These are phyloP conservation scores for Ceratocystis cacaofunesta DNA, from an alignment of 2,329 filamentous ascomycete species.

Conservation along the genomic window DNA sequence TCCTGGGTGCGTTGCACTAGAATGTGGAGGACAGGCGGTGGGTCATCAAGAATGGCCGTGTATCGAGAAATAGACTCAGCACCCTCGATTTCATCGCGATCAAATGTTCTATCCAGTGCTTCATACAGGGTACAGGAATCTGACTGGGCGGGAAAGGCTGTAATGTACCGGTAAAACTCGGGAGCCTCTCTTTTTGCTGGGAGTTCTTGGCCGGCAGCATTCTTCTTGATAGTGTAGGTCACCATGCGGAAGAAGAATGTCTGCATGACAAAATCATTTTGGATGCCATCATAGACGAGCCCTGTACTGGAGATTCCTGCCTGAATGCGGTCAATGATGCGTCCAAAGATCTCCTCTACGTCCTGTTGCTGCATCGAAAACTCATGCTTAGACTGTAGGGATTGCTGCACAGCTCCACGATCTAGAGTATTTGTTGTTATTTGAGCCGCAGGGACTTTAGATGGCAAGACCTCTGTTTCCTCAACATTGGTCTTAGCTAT, in stretches of 20 bases:
- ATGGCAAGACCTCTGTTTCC: neutral
- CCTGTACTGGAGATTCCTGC: constrained; percentile 66
- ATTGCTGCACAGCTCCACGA: constrained; percentile 30
- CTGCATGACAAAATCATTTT: constrained; percentile 65
- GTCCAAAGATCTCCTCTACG: constrained; percentile 88
- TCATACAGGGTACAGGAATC: constrained; percentile 55
- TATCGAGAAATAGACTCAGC: constrained; percentile 44
- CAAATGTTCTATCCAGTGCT: constrained; percentile 73
- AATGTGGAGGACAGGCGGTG: constrained; percentile 77
- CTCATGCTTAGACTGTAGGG: constrained; percentile 25
- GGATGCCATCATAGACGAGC: constrained; percentile 51
- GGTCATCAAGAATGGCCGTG: constrained; percentile 50
- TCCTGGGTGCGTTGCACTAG: constrained; percentile 73
- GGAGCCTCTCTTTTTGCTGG: constrained; percentile 16
- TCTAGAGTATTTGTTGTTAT: constrained; percentile 6
- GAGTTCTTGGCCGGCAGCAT: constrained; percentile 21
- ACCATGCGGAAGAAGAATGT: constrained; percentile 49
- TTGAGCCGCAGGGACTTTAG: neutral
- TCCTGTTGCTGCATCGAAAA: constrained; percentile 54
- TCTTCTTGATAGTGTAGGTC: constrained; percentile 42
- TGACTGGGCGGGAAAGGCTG: constrained; percentile 39
- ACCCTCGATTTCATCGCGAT: constrained; percentile 58
- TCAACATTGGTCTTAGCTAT: neutral
- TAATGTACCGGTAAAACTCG: constrained; percentile 46
- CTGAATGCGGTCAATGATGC: constrained; percentile 79